These are phyloP conservation scores for Epithele typhae DNA, from an alignment of 768 basidiomycete species.

Conservation along the genomic window DNA sequence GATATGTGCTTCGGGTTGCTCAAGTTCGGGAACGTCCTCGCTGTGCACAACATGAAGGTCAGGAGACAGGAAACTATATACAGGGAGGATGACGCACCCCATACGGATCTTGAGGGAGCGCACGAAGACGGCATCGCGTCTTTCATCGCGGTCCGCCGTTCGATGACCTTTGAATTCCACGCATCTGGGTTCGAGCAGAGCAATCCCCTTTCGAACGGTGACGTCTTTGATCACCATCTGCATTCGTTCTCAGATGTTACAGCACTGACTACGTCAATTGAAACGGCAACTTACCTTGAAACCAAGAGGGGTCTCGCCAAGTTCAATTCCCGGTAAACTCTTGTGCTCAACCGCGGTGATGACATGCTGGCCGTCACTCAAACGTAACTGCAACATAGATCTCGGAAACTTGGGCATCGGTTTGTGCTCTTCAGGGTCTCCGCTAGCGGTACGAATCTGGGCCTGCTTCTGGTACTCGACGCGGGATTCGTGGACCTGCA, in stretches of 20 bases:
- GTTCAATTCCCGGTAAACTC: slow-evolving; percentile 53
- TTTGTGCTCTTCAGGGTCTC: slow-evolving; percentile 54
- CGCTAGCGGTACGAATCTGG: slow-evolving; percentile 42
- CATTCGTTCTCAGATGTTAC: neutral
- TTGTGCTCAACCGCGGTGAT: slow-evolving; percentile 80
- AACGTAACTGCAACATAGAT: slow-evolving; percentile 68
- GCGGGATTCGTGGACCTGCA: slow-evolving; percentile 63
- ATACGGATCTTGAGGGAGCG: slow-evolving; percentile 57
- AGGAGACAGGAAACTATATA: too few relatives aligned
- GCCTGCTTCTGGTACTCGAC: slow-evolving; percentile 51
- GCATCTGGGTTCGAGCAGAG: slow-evolving; percentile 70
- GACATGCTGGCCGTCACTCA: slow-evolving; percentile 71
- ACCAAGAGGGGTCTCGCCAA: slow-evolving; percentile 78
- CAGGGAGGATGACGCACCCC: slow-evolving; percentile 48
- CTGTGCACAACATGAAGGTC: too few relatives aligned
- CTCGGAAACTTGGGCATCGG: slow-evolving; percentile 80
- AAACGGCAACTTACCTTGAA: slow-evolving; percentile 57
- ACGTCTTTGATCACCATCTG: slow-evolving; percentile 73
- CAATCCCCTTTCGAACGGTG: slow-evolving; percentile 62
- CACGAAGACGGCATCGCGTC: slow-evolving; percentile 57
- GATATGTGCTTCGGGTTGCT: neutral
- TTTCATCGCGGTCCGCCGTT: slow-evolving; percentile 59
- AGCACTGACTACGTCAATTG: neutral
- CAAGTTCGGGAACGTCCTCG: slow-evolving; percentile 1
- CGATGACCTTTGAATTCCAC: slow-evolving; percentile 56